Evolutionary conservation across 202 grass and related monocot species (phyloP), one percentile per base, ranked within the genome.

Genomic region (Schoenoplectus tabernaemontani): DNA sequence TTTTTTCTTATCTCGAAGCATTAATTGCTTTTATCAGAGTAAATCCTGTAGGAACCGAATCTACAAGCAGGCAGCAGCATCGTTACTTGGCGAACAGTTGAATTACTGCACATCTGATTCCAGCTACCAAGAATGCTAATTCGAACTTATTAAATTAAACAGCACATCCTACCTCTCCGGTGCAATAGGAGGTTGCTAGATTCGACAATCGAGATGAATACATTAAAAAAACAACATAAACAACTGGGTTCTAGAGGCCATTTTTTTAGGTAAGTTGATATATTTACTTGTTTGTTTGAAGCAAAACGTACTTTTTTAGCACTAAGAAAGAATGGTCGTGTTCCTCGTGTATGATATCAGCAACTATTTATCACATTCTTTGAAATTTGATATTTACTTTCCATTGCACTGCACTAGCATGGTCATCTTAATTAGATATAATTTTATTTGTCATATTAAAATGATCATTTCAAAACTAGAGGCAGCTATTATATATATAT

Each of bases 151-250:
- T 61, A 61, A 61, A 61, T 61, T 38, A 65, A 38, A 8, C 16
- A n/a, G 2, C 17, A 19, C 2, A 66, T 66, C 62, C 62, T 33
- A 39, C 62, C 62, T 16, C 24, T 72, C 68, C 43, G 12, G 11
- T 72, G 42, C 68, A 72, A 73, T 73, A 48, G 67, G 67, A 50
- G 42, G 24, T 50, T 50, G 23, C 41, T 72, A 50, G 43, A 72
- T 72, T n/a, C n/a, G n/a, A n/a, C n/a, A n/a, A n/a, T 48, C 67
- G 43, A 72, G 67, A 30, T 50, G 12, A 48, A 72, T 48, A 47
- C 43, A 48, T 72, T 71, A 7, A 24, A 72, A 72, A 5, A 8
- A 17, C 0, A n/a, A n/a, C 9, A 60, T 12, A 48, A 48, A 46
- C 23, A 30, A 8, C 42, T 72, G 30, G 67, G 50, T 72, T 71